Evolutionary conservation across 73 alveolate genomes (phyloP).

Genomic region (Stentor coeruleus): DNA sequence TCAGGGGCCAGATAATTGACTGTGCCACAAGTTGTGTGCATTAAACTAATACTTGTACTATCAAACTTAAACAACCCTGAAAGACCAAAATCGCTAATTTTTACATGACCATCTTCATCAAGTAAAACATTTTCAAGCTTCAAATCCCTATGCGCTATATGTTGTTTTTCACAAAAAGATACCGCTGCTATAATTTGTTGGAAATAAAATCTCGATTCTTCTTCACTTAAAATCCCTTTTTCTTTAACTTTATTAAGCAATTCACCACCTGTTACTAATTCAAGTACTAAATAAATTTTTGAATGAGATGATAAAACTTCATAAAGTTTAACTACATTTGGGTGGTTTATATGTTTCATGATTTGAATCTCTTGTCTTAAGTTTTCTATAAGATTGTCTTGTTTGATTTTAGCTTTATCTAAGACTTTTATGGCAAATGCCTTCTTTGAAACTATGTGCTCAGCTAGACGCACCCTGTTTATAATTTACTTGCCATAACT

Average conservation of each 20-base stretch:
- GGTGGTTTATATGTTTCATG: not conserved
- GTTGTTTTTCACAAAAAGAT: slow-evolving; percentile 22
- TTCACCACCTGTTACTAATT: not conserved
- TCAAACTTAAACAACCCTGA: slow-evolving; percentile 19
- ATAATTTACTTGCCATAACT: slow-evolving; percentile 40
- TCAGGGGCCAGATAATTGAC: not conserved
- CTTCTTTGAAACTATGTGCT: slow-evolving; percentile 29
- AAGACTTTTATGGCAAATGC: slow-evolving; percentile 40
- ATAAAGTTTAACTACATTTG: not conserved
- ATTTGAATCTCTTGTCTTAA: not conserved
- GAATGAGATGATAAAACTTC: not conserved
- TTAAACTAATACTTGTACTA: too few relatives aligned
- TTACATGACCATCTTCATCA: slow-evolving; percentile 29
- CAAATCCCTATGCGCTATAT: slow-evolving; percentile 47
- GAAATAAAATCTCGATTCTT: not conserved
- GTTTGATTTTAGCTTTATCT: slow-evolving; percentile 27
- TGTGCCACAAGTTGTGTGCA: not conserved
- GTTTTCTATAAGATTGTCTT: not conserved
- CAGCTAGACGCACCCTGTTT: slow-evolving; percentile 36
- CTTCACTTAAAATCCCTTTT: not conserved
- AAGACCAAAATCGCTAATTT: slow-evolving; percentile 44
- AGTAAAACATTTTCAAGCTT: slow-evolving; percentile 59
- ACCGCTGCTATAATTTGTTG: slow-evolving; percentile 21
- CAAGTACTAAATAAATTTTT: not conserved
- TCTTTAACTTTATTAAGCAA: not conserved